Evolutionary conservation across 108 stramenopile species (phyloP).

Genomic region (Nitzschia sp.): DNA sequence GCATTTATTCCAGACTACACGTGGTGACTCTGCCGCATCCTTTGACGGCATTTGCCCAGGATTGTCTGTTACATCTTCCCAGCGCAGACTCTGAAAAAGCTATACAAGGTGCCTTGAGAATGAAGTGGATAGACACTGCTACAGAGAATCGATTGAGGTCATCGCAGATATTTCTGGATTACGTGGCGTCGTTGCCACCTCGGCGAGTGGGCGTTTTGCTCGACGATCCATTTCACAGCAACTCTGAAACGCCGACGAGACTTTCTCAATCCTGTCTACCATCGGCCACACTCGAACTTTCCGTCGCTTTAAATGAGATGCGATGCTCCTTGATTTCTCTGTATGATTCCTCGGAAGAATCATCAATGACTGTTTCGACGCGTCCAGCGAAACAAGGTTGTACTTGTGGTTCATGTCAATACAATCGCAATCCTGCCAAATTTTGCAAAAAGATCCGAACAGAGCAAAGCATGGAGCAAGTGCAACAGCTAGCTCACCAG

Average conservation of each 20-base stretch:
- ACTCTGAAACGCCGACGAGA: neutral
- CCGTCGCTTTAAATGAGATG: neutral
- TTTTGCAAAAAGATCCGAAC: neutral
- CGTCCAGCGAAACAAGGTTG: slow-evolving; percentile 24
- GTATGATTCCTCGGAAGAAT: neutral
- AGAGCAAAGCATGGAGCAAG: slow-evolving; percentile 16
- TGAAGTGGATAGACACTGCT: neutral
- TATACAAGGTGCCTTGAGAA: neutral
- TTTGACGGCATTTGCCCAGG: slow-evolving; percentile 22
- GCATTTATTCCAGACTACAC: slow-evolving; percentile 24
- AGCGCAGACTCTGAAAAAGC: slow-evolving; percentile 7
- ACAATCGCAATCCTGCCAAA: slow-evolving; percentile 12
- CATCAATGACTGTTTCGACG: slow-evolving; percentile 15
- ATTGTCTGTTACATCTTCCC: neutral
- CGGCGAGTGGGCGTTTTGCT: slow-evolving; percentile 26
- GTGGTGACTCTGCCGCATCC: slow-evolving; percentile 32
- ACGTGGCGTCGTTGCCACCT: slow-evolving; percentile 19
- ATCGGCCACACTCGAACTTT: slow-evolving; percentile 7
- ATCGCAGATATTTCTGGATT: slow-evolving; percentile 33
- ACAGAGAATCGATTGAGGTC: slow-evolving; percentile 18
- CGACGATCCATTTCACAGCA: slow-evolving; percentile 10
- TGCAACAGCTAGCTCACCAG: slow-evolving; percentile 50
- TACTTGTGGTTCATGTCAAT: slow-evolving; percentile 41
- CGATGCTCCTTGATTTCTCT: slow-evolving; percentile 6
- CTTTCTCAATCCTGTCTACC: slow-evolving; percentile 6